Conservation (phyloP, 2,329 filamentous ascomycete genomes). For the Xylaria sp. region DNA sequence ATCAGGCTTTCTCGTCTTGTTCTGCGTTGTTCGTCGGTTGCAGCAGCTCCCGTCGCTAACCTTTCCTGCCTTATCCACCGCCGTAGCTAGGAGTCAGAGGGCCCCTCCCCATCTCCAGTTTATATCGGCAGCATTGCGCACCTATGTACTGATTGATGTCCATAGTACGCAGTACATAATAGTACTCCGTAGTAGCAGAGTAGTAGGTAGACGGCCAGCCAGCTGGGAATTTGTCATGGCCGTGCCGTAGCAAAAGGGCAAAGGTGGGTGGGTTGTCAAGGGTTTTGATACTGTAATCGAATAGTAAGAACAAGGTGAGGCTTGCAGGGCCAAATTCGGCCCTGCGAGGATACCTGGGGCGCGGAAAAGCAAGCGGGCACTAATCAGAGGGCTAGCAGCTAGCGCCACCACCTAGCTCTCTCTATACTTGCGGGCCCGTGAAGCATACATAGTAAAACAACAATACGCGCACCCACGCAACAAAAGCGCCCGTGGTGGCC, state of each 20-base stretch:
- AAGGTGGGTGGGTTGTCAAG: constrained; percentile 9
- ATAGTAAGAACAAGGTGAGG: constrained; percentile 15
- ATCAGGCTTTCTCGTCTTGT: neutral
- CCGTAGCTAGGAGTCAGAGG: too few species aligned
- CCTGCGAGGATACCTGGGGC: constrained; percentile 14
- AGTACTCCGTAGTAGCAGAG: neutral
- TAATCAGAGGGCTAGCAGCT: constrained; percentile 13
- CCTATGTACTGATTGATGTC: neutral
- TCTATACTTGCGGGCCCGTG: neutral
- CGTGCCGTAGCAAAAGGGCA: too few species aligned
- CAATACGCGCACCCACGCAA: too few species aligned
- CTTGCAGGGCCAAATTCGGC: constrained; percentile 17
- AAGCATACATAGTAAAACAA: too few species aligned
- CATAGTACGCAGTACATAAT: neutral
- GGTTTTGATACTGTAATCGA: neutral
- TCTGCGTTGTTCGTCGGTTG: constrained; percentile 15
- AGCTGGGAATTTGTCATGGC: too few species aligned
- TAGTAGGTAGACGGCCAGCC: too few species aligned
- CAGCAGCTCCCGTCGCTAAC: constrained; percentile 1
- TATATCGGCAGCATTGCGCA: neutral
- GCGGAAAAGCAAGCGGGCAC: constrained; percentile 19
- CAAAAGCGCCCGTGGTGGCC: too few species aligned
- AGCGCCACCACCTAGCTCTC: constrained; percentile 9
- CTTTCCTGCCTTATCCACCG: neutral
- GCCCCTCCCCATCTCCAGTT: neutral